Conservation (phyloP, 1,284 basidiomycete genomes). For the Meripilus lineatus region DNA sequence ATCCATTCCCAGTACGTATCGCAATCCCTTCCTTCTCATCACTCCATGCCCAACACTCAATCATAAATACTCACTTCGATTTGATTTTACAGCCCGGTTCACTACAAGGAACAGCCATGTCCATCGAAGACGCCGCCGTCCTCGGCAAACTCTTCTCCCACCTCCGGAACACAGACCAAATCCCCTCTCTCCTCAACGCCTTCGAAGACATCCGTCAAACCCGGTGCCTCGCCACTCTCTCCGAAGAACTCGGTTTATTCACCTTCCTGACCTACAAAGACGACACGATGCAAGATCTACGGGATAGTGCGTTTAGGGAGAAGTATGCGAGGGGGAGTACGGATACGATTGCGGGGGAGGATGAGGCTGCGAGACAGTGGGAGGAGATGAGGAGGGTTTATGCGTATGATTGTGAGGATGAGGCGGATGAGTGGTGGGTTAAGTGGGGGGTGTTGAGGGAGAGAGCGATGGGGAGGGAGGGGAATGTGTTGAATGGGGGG, state of each 20-base stretch:
- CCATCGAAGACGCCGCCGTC: conserved; percentile 52
- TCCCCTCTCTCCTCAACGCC: conserved; percentile 44
- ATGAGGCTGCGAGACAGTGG: conserved; percentile 17
- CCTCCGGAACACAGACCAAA: conserved; percentile 44
- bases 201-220: conserved; percentile 41
- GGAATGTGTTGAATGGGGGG: conserved; percentile 2
- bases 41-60: not conserved
- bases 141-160: conserved; percentile 55
- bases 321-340: conserved; percentile 11
- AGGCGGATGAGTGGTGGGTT: conserved; percentile 34
- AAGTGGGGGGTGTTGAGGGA: conserved; percentile 30
- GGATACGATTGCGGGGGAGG: conserved; percentile 9
- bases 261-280: conserved; percentile 15
- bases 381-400: conserved; percentile 23
- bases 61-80: not conserved
- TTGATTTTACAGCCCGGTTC: conserved; percentile 44
- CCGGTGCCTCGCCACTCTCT: conserved; percentile 16
- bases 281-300: conserved; percentile 11
- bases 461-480: conserved; percentile 17
- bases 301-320: conserved; percentile 14
- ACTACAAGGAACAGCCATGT: conserved; percentile 44
- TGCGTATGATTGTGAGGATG: conserved; percentile 32
- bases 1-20: conserved; percentile 44
- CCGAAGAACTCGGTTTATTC: conserved; percentile 15
- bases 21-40: not conserved